A percentile compares a stretch with the other conserved stretches of the same genome.
These are phyloP conservation scores for Bipolaris cookei DNA, from an alignment of 2,329 filamentous ascomycete species.

Conservation along the genomic window DNA sequence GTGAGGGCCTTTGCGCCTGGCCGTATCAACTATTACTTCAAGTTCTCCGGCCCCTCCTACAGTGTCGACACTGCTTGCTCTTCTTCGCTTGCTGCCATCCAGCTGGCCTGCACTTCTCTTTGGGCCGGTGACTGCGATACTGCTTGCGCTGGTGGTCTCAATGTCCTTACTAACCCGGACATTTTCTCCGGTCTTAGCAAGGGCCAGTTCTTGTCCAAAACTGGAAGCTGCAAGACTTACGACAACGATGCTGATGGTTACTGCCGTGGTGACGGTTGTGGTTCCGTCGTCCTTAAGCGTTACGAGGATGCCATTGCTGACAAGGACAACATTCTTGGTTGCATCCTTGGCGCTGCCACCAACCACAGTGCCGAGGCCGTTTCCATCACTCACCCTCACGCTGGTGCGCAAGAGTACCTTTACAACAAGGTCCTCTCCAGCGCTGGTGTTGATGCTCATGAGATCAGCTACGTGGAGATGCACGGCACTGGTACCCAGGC, in stretches of 20 bases:
- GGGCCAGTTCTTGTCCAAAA: constrained; percentile 79
- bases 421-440: constrained; percentile 74
- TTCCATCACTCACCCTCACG: constrained; percentile 84
- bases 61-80: constrained; percentile 81
- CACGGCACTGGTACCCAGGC: constrained; percentile 89
- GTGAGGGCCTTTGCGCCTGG: constrained; percentile 67
- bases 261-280: constrained; percentile 78
- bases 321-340: constrained; percentile 73
- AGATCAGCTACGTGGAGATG: constrained; percentile 86
- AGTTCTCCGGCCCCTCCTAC: constrained; percentile 74
- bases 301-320: constrained; percentile 79
- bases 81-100: constrained; percentile 73
- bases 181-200: constrained; percentile 77
- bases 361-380: constrained; percentile 83
- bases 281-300: constrained; percentile 77
- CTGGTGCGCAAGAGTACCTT: constrained; percentile 73
- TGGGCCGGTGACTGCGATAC: constrained; percentile 81
- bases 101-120: constrained; percentile 73
- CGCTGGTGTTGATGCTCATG: constrained; percentile 75
- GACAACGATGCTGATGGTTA: constrained; percentile 83
- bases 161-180: constrained; percentile 80
- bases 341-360: constrained; percentile 75
- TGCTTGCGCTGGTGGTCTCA: constrained; percentile 78
- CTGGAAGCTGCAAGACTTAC: constrained; percentile 78
- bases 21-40: constrained; percentile 77